Conservation (phyloP, 768 basidiomycete genomes). For the Tulasnella sp. region DNA sequence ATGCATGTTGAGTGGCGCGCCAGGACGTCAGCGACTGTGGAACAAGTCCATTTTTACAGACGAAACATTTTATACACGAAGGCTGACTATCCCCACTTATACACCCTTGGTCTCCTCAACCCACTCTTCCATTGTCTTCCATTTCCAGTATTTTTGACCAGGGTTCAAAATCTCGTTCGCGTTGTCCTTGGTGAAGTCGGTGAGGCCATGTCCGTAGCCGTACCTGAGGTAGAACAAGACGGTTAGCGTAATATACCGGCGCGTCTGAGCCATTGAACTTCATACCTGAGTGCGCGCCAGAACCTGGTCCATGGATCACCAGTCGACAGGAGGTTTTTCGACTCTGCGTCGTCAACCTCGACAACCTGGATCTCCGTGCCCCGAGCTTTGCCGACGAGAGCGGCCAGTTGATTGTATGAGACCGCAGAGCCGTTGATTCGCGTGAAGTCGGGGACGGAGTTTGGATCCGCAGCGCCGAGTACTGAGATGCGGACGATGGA, state of each 20-base stretch:
- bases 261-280: background rate
- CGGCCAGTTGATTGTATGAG: constrained; percentile 14
- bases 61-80: background rate
- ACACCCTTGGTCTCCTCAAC: constrained; percentile 22
- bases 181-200: constrained; percentile 31
- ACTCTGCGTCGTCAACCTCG: background rate
- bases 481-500: background rate
- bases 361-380: constrained; percentile 12
- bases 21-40: no score
- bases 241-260: constrained; percentile 23
- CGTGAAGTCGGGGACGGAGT: background rate
- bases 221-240: background rate
- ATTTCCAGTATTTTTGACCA: constrained; percentile 21
- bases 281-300: background rate
- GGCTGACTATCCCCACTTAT: background rate
- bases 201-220: constrained; percentile 23
- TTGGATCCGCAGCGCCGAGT: constrained; percentile 13
- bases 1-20: no score
- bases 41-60: background rate
- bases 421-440: constrained; percentile 3
- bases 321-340: background rate
- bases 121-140: constrained; percentile 17
- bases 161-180: constrained; percentile 27
- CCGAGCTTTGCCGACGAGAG: background rate
- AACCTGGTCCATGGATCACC: background rate